Percentiles rank a stretch among this genome's conserved stretches.
Evolutionary conservation across 805 yeast species (phyloP).

Genomic region (Pichia scutulata): DNA sequence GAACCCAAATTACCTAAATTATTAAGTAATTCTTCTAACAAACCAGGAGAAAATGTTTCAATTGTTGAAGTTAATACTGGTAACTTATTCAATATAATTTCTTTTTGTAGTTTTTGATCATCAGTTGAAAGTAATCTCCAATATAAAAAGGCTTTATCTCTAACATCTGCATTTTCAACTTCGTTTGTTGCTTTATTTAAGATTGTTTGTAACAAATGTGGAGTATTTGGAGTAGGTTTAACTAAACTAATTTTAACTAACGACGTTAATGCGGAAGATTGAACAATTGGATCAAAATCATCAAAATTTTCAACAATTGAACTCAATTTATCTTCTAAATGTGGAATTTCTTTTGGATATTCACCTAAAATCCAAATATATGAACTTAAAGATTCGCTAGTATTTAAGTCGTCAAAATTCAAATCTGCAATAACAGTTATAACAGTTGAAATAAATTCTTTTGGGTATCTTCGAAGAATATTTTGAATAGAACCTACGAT

Average conservation of each 20-base stretch:
- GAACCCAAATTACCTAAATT: conserved; percentile 84
- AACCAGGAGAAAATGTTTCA: conserved; percentile 58
- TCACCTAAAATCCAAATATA: conserved; percentile 70
- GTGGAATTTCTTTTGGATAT: conserved; percentile 53
- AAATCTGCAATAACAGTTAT: conserved; percentile 45
- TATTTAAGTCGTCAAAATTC: conserved; percentile 39
- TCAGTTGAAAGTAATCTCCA: conserved; percentile 64
- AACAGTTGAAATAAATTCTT: conserved; percentile 40
- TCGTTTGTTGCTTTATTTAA: conserved; percentile 57
- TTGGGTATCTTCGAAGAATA: conserved; percentile 59
- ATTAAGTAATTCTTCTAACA: conserved; percentile 59
- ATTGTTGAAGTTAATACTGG: conserved; percentile 71
- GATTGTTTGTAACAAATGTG: conserved; percentile 45
- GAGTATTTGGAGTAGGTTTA: conserved; percentile 27
- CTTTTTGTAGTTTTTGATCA: conserved; percentile 36
- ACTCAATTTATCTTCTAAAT: conserved; percentile 39
- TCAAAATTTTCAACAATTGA: conserved; percentile 43
- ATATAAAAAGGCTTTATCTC: conserved; percentile 73
- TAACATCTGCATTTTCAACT: conserved; percentile 65
- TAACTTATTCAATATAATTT: conserved; percentile 50
- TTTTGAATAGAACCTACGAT: conserved; percentile 56
- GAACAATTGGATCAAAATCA: conserved; percentile 55
- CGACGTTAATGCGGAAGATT: conserved; percentile 50
- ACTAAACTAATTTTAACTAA: conserved; percentile 47
- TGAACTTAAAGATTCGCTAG: conserved; percentile 45